Percentiles rank a stretch among this genome's conserved stretches.
Conservation (phyloP, 1,139 yeast genomes). For the Martiniozyma asiatica region DNA sequence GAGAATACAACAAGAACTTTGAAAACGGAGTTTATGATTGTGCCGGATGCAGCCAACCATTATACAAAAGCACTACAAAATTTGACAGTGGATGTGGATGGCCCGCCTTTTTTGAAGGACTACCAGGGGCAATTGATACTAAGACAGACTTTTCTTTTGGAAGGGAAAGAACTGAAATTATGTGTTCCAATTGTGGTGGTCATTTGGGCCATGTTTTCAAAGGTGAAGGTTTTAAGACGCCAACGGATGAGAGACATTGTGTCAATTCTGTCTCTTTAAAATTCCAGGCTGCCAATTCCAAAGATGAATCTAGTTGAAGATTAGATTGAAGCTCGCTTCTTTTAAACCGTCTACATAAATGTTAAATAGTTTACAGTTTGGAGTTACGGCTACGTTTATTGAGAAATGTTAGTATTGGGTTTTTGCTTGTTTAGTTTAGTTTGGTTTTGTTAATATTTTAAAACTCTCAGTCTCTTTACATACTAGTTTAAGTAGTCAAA, state of each 20-base stretch:
- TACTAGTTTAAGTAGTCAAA: conserved; percentile 14
- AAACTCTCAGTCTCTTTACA: no score
- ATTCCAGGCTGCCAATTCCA: conserved; percentile 29
- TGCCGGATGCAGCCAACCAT: conserved; percentile 73
- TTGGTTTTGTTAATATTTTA: no score
- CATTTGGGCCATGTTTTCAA: conserved; percentile 90
- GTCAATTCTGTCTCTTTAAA: conserved; percentile 78
- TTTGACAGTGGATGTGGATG: conserved; percentile 92
- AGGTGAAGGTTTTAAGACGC: conserved; percentile 87
- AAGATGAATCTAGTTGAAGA: no score
- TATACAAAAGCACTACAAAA: conserved; percentile 70
- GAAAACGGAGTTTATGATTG: conserved; percentile 60
- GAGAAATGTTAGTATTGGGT: no score
- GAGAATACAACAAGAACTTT: conserved; percentile 47
- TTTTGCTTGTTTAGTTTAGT: no score
- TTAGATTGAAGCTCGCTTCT: no score
- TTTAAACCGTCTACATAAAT: no score
- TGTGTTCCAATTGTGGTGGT: conserved; percentile 82
- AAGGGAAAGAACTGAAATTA: conserved; percentile 77
- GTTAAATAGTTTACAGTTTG: no score
- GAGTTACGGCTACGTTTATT: no score
- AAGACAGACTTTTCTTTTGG: conserved; percentile 55
- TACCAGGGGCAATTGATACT: conserved; percentile 64
- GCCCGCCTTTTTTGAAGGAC: conserved; percentile 91
- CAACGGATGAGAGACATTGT: conserved; percentile 91